Conservation (phyloP, 495 filamentous ascomycete genomes). For the Aspergillus ellipticus region DNA sequence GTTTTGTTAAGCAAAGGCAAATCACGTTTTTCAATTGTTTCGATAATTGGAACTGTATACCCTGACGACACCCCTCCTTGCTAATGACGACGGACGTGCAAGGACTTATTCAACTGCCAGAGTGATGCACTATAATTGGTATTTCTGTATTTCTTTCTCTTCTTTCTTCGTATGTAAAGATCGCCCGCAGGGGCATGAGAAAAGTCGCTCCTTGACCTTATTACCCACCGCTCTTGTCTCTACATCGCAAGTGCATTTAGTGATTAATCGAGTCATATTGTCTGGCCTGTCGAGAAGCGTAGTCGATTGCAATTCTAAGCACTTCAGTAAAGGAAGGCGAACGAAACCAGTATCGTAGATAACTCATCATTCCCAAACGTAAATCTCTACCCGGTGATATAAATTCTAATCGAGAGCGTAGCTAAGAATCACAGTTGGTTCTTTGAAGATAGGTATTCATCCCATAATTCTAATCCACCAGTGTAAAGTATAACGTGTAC, state of each 20-base stretch:
- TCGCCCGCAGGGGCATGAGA: slow-evolving; percentile 11
- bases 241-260: not conserved
- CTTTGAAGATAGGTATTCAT: too few species aligned
- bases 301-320: too few species aligned
- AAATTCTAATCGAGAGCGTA: too few species aligned
- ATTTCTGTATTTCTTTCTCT: slow-evolving; percentile 3
- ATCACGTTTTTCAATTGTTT: not conserved
- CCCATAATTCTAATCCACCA: too few species aligned
- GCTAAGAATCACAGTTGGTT: too few species aligned
- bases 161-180: slow-evolving; percentile 13
- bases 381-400: too few species aligned
- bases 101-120: not conserved
- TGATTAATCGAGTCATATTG: not conserved
- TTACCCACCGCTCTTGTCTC: not conserved
- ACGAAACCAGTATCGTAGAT: too few species aligned
- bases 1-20: not conserved
- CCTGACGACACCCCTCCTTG: not conserved
- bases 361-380: too few species aligned
- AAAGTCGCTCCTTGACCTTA: slow-evolving; percentile 7
- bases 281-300: not conserved
- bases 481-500: too few species aligned
- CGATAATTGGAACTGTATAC: not conserved
- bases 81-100: not conserved
- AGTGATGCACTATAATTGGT: not conserved
- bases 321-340: too few species aligned